Base-by-base conservation (phyloP, 2,329 filamentous ascomycete species). In the Fusarium sp. region DNA sequence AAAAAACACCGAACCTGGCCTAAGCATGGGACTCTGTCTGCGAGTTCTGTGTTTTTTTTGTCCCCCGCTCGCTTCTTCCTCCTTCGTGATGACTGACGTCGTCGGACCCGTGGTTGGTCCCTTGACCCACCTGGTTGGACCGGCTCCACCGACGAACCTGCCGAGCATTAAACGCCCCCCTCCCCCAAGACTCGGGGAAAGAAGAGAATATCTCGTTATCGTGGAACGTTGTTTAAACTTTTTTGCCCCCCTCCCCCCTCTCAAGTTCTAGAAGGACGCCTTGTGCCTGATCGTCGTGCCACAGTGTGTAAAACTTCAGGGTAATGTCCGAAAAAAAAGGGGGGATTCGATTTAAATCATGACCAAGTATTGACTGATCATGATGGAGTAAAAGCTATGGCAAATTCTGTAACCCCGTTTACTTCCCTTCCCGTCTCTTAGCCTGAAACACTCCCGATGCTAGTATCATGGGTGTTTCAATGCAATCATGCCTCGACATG, bases 61-160 rank as follows among this genome's bases (percentile, higher is more conserved):
- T n/a, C n/a, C n/a, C n/a, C n/a, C n/a, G n/a, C n/a, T n/a, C n/a
- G n/a, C n/a, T n/a, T n/a, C n/a, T n/a, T 16, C 27, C 38, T 42
- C 40, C n/a, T 12, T 71, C 49, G 62, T 73, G 63, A 62, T 64
- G 53, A 56, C 69, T 74, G 72, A 74, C 72, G 57, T 74, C 72
- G 57, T 74, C 57, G 72, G 46, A 35, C n/a, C 62, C 33, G 57
- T 22, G 56, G n/a, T n/a, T 72, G 59, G 69, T 72, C 69, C 62
- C 61, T 66, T 70, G 33, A 79, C 79, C 6, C 75, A 40, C 42
- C 35, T 17, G 22, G 20, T 16, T 46, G 20, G 22, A 11, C 44
- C 70, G 70, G 51, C 59, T 61, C 62, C 67, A 62, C 67, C 57
- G 67, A 46, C 7, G 66, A 59, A 36, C 56, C 36, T 62, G 7